Evolutionary conservation across 163 green algal genomes (phyloP).

Genomic region (Scenedesmus sp.): DNA sequence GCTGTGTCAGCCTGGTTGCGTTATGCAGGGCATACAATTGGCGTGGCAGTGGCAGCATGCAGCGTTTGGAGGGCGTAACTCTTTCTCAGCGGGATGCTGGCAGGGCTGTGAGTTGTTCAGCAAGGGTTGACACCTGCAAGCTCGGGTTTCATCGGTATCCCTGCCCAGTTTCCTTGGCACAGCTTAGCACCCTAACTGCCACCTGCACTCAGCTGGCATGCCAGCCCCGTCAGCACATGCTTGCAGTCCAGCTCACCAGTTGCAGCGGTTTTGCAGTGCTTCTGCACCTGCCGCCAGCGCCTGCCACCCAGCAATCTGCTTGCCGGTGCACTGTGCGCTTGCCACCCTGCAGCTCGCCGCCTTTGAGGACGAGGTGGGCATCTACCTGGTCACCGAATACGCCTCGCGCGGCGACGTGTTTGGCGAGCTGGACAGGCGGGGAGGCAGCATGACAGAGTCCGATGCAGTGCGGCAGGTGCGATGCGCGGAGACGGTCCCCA

Average conservation of each 20-base stretch:
- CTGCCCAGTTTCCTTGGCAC: neutral
- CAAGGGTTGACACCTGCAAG: neutral
- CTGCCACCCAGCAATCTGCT: neutral
- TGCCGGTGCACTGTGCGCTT: neutral
- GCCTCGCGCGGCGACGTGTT: constrained; percentile 73
- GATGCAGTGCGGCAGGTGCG: constrained; percentile 62
- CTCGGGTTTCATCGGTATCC: neutral
- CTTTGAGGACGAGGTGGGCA: constrained; percentile 82
- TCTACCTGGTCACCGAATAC: constrained; percentile 84
- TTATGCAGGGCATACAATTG: too few relatives aligned
- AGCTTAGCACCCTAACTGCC: neutral
- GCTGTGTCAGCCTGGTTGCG: neutral
- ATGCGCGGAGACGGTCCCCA: too few relatives aligned
- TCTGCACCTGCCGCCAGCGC: too few relatives aligned
- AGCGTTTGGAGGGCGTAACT: neutral
- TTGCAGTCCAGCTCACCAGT: neutral
- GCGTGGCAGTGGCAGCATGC: neutral
- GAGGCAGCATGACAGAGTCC: constrained; percentile 63
- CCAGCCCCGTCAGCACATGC: neutral
- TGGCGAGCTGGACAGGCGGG: constrained; percentile 66
- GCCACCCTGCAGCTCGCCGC: constrained; percentile 70
- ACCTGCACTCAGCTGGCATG: neutral
- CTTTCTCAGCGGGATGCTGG: neutral
- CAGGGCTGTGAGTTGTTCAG: neutral
- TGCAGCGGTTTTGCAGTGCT: neutral